Conservation (phyloP, 345 rosid species). For the Syzygium aqueum region DNA sequence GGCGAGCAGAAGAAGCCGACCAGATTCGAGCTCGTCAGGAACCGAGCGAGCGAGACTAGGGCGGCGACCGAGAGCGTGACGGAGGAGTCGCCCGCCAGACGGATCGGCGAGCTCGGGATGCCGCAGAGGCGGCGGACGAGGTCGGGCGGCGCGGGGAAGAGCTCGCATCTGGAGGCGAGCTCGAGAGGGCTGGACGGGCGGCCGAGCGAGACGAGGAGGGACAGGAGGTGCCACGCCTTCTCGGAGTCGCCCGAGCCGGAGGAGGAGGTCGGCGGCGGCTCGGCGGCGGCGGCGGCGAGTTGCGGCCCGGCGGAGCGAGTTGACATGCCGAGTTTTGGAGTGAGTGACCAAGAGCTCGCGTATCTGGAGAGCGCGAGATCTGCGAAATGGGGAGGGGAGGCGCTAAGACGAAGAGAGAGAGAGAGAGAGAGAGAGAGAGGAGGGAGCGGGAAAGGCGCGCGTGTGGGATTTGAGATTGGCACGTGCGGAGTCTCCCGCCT, state of each 20-base stretch:
- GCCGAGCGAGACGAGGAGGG: constrained; percentile 40
- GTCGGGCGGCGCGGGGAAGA: constrained; percentile 27
- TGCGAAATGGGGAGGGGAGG: background rate
- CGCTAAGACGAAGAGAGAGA: background rate
- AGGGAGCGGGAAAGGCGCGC: background rate
- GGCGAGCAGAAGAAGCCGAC: background rate
- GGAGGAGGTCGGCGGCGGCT: background rate
- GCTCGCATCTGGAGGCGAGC: constrained; percentile 29
- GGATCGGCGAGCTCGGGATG: constrained; percentile 39
- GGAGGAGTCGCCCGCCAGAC: constrained; percentile 5
- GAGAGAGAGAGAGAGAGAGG: background rate
- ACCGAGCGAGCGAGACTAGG: constrained; percentile 8
- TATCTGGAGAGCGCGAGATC: background rate
- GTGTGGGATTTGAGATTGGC: constrained; percentile 13
- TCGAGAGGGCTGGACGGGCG: constrained; percentile 25
- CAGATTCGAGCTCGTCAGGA: constrained; percentile 8
- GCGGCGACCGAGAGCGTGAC: constrained; percentile 29
- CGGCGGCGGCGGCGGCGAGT: background rate
- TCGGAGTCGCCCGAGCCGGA: constrained; percentile 9
- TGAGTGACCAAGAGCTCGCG: background rate
- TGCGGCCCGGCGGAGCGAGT: background rate
- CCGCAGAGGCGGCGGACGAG: constrained; percentile 30
- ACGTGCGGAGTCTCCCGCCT: constrained; percentile 19
- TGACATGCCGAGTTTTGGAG: constrained; percentile 11
- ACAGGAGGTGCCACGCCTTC: constrained; percentile 51